Conservation (phyloP, 2,329 filamentous ascomycete genomes). For the Colletotrichum sp. region DNA sequence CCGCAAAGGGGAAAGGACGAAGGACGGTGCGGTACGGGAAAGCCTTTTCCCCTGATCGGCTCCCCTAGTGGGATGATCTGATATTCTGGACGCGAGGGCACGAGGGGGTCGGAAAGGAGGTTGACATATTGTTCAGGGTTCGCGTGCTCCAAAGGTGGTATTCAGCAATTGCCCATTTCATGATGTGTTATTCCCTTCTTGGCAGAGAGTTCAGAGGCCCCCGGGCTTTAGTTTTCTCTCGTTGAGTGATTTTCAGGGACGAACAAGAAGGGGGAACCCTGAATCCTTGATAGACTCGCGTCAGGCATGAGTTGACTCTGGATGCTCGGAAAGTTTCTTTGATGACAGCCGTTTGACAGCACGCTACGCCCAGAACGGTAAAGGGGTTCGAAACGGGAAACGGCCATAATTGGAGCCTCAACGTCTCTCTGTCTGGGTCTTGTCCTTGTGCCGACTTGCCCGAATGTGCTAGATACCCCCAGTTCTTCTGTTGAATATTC, state of each 20-base stretch:
- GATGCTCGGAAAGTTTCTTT: neutral
- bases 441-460: neutral
- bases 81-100: neutral
- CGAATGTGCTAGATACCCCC: neutral
- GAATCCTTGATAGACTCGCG: neutral
- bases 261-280: neutral
- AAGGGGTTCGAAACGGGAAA: neutral
- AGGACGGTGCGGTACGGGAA: neutral
- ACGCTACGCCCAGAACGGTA: conserved; percentile 6
- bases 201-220: neutral
- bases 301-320: neutral
- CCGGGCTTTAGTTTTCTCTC: neutral
- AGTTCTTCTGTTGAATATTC: neutral
- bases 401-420: conserved; percentile 1
- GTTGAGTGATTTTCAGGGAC: neutral
- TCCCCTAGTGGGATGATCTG: neutral
- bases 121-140: neutral
- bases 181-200: neutral
- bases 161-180: neutral
- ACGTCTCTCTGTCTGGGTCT: neutral
- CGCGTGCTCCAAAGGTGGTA: neutral
- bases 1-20: neutral
- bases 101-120: neutral
- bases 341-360: conserved; percentile 5
- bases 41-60: neutral